Percentiles rank a stretch among this genome's conserved stretches.
These are phyloP conservation scores for Vanrija humicola DNA, from an alignment of 1,284 basidiomycete genomes.

Conservation along the genomic window DNA sequence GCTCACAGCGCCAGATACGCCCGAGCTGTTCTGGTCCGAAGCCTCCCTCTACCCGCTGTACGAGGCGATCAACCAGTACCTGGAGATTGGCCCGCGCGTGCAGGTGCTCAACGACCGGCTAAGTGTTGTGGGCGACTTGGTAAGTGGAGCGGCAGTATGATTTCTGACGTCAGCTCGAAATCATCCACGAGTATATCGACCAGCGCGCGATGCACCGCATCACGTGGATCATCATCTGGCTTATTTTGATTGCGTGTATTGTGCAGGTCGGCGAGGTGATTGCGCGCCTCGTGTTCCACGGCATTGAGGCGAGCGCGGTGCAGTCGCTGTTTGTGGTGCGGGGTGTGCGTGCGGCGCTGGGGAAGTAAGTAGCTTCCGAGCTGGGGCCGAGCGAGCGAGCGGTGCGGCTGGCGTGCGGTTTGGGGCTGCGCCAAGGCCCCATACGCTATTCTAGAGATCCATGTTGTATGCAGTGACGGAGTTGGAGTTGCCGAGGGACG, in stretches of 20 bases:
- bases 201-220: constrained; percentile 88
- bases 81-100: constrained; percentile 83
- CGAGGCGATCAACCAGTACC: constrained; percentile 89
- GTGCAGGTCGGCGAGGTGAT: constrained; percentile 68
- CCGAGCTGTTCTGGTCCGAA: constrained; percentile 93
- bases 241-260: constrained; percentile 81
- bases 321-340: constrained; percentile 29
- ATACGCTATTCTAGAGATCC: too few species aligned
- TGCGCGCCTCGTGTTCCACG: constrained; percentile 66
- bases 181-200: constrained; percentile 90
- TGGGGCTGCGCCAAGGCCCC: too few species aligned
- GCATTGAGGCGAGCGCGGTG: constrained; percentile 11
- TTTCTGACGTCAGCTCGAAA: constrained; percentile 63
- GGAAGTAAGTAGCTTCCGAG: not conserved
- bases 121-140: constrained; percentile 80
- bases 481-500: too few species aligned
- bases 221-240: constrained; percentile 92
- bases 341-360: not conserved
- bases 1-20: constrained; percentile 59
- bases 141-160: constrained; percentile 46
- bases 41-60: constrained; percentile 84
- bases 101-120: constrained; percentile 85
- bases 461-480: too few species aligned
- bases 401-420: too few species aligned
- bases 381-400: too few species aligned